Conservation (phyloP, 257 asterid genomes). For the Lavandula angustifolia region DNA sequence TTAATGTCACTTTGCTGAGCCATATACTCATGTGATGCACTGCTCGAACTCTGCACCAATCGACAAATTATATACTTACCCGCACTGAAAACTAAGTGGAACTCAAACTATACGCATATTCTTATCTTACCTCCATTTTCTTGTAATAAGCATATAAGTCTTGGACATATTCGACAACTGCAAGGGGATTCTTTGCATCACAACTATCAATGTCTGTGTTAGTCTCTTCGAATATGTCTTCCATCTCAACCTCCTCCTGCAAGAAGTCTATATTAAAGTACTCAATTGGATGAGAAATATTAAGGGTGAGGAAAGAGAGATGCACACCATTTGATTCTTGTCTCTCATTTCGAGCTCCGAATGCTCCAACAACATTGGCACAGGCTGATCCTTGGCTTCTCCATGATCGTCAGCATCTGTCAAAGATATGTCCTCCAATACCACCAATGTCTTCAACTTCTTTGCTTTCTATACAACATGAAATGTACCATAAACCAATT, state of each 20-base stretch:
- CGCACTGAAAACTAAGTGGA: too few relatives aligned
- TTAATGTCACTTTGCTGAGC: slow-evolving; percentile 66
- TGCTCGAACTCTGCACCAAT: slow-evolving; percentile 48
- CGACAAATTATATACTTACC: too few relatives aligned
- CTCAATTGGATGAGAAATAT: background rate
- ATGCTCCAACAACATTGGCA: slow-evolving; percentile 78
- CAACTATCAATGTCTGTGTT: slow-evolving; percentile 55
- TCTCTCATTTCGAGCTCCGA: slow-evolving; percentile 38
- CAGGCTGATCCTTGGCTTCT: slow-evolving; percentile 53
- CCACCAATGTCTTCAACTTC: slow-evolving; percentile 39
- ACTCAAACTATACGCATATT: too few relatives aligned
- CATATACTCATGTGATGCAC: slow-evolving; percentile 67
- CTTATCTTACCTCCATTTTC: slow-evolving; percentile 58
- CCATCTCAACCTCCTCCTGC: slow-evolving; percentile 70
- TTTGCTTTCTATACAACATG: slow-evolving; percentile 38
- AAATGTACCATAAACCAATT: background rate
- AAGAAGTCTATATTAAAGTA: background rate
- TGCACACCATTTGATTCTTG: slow-evolving; percentile 49
- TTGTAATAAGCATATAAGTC: slow-evolving; percentile 65
- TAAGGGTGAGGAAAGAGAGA: background rate
- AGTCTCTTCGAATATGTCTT: slow-evolving; percentile 67
- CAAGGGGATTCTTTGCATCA: slow-evolving; percentile 60
- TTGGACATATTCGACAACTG: slow-evolving; percentile 64
- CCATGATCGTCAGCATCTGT: slow-evolving; percentile 50
- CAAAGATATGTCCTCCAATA: slow-evolving; percentile 55